Evolutionary conservation across 768 basidiomycete genomes (phyloP), one percentile per base, ranked within the genome.

Genomic region (Auriculariales sp.): DNA sequence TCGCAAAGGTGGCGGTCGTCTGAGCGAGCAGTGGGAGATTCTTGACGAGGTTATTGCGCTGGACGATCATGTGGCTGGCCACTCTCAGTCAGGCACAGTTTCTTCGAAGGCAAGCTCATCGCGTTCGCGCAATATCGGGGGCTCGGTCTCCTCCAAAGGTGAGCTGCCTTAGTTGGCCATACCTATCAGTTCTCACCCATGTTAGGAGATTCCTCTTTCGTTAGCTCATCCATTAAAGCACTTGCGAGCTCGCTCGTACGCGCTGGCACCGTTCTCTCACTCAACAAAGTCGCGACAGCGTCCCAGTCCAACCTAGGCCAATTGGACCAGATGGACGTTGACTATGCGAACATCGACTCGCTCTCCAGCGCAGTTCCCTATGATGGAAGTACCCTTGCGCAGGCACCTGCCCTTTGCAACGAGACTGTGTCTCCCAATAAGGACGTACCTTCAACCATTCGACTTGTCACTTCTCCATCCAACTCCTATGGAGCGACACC

Each of bases 21-120:
- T 82, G 0, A 84, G 83, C 58, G 82, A 85, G 57, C 80, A 83
- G 56, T 89, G 88, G 85, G 83, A 86, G 59, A 67, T 89, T 52
- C 76, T 88, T n/a, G 87, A 89, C 79, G 86, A 89, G 49, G 75
- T 77, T 52, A 88, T 83, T 22, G 44, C 27, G 2, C 49, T 17
- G n/a, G 50, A 49, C 31, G 68, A 75, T 47, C 85, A 88, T 51
- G 62, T 69, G 14, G 24, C 49, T 19, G 36, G 27, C 32, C 33
- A 14, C 34, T 5, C 39, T 25, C 6, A 19, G 19, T 44, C 39
- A 11, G 12, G 5, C 22, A 44, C 14, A 19, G 7, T 44, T 19
- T n/a, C 39, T 25, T 28, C 24, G 22, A 44, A n/a, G n/a, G n/a
- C n/a, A n/a, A n/a, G n/a, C n/a, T n/a, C n/a, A n/a, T n/a, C n/a